Conservation (phyloP, 2,329 filamentous ascomycete species). For the Coleophoma eucalyptorum region DNA sequence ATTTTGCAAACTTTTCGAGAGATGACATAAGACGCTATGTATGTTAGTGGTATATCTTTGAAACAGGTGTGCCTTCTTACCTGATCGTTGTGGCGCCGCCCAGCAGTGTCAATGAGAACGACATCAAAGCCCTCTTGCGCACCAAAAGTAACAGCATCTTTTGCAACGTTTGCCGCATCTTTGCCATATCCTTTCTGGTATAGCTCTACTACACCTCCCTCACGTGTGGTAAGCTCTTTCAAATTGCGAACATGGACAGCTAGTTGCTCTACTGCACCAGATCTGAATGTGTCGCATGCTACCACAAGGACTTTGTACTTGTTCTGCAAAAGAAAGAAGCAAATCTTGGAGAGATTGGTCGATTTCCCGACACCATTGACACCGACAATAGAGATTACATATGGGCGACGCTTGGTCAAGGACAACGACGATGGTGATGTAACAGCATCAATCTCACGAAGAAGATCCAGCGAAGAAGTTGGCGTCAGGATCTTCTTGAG, state of each 20-base stretch:
- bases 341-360: conserved; percentile 96
- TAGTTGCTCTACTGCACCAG: conserved; percentile 93
- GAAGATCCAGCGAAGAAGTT: conserved; percentile 87
- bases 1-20: conserved; percentile 94
- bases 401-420: conserved; percentile 67
- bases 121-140: conserved; percentile 78
- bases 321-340: conserved; percentile 96
- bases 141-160: conserved; percentile 85
- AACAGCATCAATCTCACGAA: conserved; percentile 85
- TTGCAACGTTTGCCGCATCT: conserved; percentile 91
- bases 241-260: conserved; percentile 93
- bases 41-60: conserved; percentile 6
- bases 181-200: conserved; percentile 98
- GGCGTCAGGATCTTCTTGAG: conserved; percentile 94
- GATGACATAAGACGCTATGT: conserved; percentile 79
- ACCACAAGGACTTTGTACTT: conserved; percentile 93
- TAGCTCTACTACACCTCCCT: conserved; percentile 81
- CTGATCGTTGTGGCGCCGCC: conserved; percentile 90
- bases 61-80: conserved; percentile 5
- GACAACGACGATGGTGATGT: conserved; percentile 62
- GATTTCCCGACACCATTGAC: conserved; percentile 99
- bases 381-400: conserved; percentile 96
- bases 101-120: conserved; percentile 94
- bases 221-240: conserved; percentile 79
- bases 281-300: conserved; percentile 94